Base-by-base conservation (phyloP, 2,329 filamentous ascomycete genomes). In the Lachnellula subtilissima region DNA sequence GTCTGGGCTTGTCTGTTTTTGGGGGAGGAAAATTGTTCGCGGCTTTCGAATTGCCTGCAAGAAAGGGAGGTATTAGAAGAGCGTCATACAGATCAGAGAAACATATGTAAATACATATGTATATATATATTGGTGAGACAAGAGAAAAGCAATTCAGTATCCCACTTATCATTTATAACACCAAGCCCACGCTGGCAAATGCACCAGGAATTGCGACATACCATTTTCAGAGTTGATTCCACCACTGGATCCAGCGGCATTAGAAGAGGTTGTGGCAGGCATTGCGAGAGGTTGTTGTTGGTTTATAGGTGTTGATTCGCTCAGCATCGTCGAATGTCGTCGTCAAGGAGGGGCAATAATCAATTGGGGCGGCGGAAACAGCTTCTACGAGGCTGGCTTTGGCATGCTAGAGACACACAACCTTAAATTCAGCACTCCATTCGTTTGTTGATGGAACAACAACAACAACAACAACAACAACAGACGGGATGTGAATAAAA, bases 1-100 rank as follows among this genome's bases (percentile, higher is more conserved):
- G 94, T 62, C 93, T 85, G 55, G 94, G 94, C 77, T 97, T 99
- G 75, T 99, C 94, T 61, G 91, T 96, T 77, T 97, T 99, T 50
- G 93, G 88, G 42, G 89, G 88, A 65, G 89, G 89, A 63, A 89
- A 67, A 52, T 61, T 66, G 55, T 65, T 67, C 19, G 63, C 59
- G 53, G 62, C 48, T 60, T 70, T 69, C 50, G 64, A 53, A 36
- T 55, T 61, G 14, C 57, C 50, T 62, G 55, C 36, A 39, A 52
- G 22, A 28, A 28, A 40, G 12, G 14, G 36, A 19, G 14, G 23
- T 39, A 39, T 53, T 50, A 57, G 51, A 48, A 35, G 6, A 48
- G 17, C 17, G 37, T 15, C 36, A 48, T 32, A 32, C 12, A 32
- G 9, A 32, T 32, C 28, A 32, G 9, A 32, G 28, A 32, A 3